Percentiles rank a stretch among this genome's conserved stretches.
Evolutionary conservation across 345 rosid species (phyloP).

Genomic region (Rhodamnia argentea): DNA sequence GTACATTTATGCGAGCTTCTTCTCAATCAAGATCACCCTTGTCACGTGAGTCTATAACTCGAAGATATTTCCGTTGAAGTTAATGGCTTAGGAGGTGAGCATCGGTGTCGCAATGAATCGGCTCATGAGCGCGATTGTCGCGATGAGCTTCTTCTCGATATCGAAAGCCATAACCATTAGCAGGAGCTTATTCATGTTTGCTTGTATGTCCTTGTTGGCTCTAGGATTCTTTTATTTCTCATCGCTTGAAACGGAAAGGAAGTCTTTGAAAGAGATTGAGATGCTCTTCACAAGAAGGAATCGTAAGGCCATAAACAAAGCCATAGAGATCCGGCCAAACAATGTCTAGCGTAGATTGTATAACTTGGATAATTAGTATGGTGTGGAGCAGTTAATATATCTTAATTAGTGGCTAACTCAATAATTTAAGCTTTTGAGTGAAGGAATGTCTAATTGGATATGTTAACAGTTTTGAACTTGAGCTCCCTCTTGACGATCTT

Average conservation of each 20-base stretch:
- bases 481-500: too few species aligned
- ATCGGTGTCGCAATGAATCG: slow-evolving; percentile 76
- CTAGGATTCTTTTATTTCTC: slow-evolving; percentile 65
- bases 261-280: slow-evolving; percentile 73
- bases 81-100: slow-evolving; percentile 71
- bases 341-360: not conserved
- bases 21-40: slow-evolving; percentile 53
- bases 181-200: slow-evolving; percentile 74
- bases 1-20: slow-evolving; percentile 40
- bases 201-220: slow-evolving; percentile 37
- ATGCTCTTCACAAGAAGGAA: slow-evolving; percentile 32
- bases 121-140: slow-evolving; percentile 57
- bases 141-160: slow-evolving; percentile 68
- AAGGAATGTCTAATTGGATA: too few species aligned
- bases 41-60: slow-evolving; percentile 83
- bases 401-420: too few species aligned
- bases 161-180: slow-evolving; percentile 63
- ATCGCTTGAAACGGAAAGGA: slow-evolving; percentile 74
- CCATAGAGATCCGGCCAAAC: not conserved
- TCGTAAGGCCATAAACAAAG: not conserved
- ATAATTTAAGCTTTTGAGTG: too few species aligned
- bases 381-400: not conserved
- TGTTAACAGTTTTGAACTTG: too few species aligned
- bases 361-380: not conserved
- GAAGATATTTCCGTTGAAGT: slow-evolving; percentile 66